phyloP scores from a whole-genome alignment of 2,329 filamentous ascomycete genomes.

The Talaromyces rugulosus region DNA sequence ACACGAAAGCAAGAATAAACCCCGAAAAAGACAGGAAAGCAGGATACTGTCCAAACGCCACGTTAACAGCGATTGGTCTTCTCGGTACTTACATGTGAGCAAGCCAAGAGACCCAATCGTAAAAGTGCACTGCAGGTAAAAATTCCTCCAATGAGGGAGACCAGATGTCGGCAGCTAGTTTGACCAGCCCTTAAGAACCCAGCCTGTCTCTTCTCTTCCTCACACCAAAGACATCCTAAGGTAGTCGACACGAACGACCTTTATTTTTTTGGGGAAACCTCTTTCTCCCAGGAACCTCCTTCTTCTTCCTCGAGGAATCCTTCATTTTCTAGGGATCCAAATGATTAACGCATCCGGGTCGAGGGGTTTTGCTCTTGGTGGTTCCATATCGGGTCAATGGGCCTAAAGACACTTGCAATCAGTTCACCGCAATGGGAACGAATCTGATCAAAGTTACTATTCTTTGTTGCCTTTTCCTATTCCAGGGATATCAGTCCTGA shows the following conservation, averaged over 20 bases:
- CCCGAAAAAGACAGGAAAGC: background rate
- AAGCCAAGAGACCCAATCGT: background rate
- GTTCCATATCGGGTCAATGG: background rate
- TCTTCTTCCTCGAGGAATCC: background rate
- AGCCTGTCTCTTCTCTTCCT: background rate
- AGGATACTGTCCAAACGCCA: background rate
- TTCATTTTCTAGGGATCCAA: background rate
- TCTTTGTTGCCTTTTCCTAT: background rate
- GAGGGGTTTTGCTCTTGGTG: background rate
- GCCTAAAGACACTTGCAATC: background rate
- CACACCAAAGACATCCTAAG: background rate
- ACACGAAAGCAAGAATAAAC: background rate
- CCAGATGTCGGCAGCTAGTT: background rate
- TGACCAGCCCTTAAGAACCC: background rate
- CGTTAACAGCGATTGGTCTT: background rate
- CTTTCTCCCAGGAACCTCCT: background rate
- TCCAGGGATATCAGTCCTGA: background rate
- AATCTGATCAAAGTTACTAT: background rate
- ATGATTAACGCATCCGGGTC: background rate
- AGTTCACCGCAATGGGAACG: background rate
- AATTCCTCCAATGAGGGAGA: background rate
- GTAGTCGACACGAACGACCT: background rate
- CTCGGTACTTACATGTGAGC: background rate
- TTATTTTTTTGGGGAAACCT: background rate
- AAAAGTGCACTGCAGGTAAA: background rate